Evolutionary conservation across 2,329 filamentous ascomycete genomes (phyloP).

Genomic region (Achaetomium macrosporum): DNA sequence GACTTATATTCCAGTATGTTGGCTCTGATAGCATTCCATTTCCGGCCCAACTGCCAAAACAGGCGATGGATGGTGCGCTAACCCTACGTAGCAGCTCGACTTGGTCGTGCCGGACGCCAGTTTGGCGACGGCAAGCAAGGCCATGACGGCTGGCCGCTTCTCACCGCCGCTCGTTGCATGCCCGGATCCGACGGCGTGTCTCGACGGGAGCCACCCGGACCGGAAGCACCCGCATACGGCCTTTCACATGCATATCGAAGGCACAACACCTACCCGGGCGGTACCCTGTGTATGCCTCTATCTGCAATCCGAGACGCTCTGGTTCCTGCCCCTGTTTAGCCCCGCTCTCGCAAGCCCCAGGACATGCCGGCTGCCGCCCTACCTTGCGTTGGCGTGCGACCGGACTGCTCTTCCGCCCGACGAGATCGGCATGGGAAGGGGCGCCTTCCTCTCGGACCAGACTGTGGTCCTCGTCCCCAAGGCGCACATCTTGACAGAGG

Average conservation of each 20-base stretch:
- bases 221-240: background rate
- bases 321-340: background rate
- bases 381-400: background rate
- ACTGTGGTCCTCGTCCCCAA: constrained; percentile 1
- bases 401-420: background rate
- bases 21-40: no score
- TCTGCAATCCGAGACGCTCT: background rate
- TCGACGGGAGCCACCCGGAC: background rate
- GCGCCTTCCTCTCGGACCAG: background rate
- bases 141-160: background rate
- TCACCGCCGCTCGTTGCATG: background rate
- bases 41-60: no score
- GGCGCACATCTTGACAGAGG: background rate
- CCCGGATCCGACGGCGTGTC: background rate
- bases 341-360: background rate
- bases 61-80: background rate
- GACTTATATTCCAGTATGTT: background rate
- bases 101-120: background rate
- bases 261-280: no score
- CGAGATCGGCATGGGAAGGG: background rate
- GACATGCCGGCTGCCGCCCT: background rate
- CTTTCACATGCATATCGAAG: background rate
- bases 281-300: background rate
- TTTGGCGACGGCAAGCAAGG: background rate
- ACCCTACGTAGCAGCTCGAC: background rate